Evolutionary conservation across 2,329 filamentous ascomycete genomes (phyloP).

Genomic region (Ophiocordyceps camponoti-saundersi): DNA sequence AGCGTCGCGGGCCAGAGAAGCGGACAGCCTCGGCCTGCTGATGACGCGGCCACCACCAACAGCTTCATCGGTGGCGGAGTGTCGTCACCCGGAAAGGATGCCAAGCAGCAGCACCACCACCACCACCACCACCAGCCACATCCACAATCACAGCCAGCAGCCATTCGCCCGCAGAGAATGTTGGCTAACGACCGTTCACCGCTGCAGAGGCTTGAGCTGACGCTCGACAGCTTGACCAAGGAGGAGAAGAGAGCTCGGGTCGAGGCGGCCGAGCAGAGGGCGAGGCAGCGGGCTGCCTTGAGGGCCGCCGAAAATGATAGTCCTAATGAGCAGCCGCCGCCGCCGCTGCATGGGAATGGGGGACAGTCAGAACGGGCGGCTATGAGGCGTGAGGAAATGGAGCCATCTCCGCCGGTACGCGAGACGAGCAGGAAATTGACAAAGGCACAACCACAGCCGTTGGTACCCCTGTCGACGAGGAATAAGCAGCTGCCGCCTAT

Average conservation of each 20-base stretch:
- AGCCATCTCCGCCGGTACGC: slow-evolving; percentile 14
- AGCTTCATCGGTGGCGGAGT: too few relatives aligned
- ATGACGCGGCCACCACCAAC: slow-evolving; percentile 13
- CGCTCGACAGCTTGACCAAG: slow-evolving; percentile 82
- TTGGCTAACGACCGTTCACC: slow-evolving; percentile 76
- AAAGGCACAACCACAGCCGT: slow-evolving; percentile 17
- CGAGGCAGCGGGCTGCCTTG: slow-evolving; percentile 41
- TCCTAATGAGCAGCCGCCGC: slow-evolving; percentile 5
- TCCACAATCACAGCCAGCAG: slow-evolving; percentile 20
- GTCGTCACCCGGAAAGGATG: slow-evolving; percentile 2
- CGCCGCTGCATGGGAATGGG: too few relatives aligned
- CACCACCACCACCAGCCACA: slow-evolving; percentile 17
- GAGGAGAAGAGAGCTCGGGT: slow-evolving; percentile 82
- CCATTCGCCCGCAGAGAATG: slow-evolving; percentile 29
- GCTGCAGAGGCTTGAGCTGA: slow-evolving; percentile 81
- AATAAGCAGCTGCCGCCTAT: slow-evolving; percentile 17
- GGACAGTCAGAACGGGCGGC: slow-evolving; percentile 1
- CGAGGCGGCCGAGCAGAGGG: slow-evolving; percentile 61
- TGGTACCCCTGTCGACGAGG: slow-evolving; percentile 6
- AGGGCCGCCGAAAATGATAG: slow-evolving; percentile 10
- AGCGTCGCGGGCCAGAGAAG: slow-evolving; percentile 16
- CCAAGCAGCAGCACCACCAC: slow-evolving; percentile 13
- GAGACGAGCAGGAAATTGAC: slow-evolving; percentile 41
- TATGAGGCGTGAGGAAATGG: neutral
- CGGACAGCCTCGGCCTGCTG: too few relatives aligned